Evolutionary conservation across 2,329 filamentous ascomycete genomes (phyloP).

Genomic region (Ceratocystis ficicola): DNA sequence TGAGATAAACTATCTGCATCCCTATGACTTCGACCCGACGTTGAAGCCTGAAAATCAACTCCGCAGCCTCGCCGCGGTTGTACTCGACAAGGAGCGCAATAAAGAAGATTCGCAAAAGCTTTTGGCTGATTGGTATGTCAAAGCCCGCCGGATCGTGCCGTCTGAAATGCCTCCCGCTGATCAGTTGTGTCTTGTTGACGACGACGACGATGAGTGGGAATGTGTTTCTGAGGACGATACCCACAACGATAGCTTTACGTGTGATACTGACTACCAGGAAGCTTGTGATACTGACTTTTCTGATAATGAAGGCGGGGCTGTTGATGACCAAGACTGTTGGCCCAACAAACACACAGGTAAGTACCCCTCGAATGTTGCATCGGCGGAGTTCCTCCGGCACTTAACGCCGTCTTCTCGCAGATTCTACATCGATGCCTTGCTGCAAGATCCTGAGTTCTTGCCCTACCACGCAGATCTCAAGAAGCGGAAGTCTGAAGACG

Average conservation of each 20-base stretch:
- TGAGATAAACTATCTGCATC: not conserved
- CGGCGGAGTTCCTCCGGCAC: not conserved
- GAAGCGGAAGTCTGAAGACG: not conserved
- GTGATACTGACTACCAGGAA: not conserved
- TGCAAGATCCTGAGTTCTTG: not conserved
- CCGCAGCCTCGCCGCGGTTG: not conserved
- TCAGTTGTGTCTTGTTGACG: not conserved
- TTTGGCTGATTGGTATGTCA: not conserved
- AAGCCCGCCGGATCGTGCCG: not conserved
- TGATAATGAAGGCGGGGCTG: not conserved
- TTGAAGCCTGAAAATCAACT: not conserved
- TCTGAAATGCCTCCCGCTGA: not conserved
- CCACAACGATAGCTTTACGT: not conserved
- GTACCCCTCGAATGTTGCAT: not conserved
- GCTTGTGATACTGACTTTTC: not conserved
- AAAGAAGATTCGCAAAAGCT: not conserved
- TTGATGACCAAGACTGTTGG: not conserved
- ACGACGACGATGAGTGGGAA: not conserved
- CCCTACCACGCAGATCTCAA: not conserved
- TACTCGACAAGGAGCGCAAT: not conserved
- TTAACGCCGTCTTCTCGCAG: not conserved
- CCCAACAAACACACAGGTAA: not conserved
- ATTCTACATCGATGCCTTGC: not conserved
- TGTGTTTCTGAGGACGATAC: not conserved
- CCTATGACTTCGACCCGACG: not conserved